Conservation (phyloP, 805 yeast species). For the Ogataea haglerorum region DNA sequence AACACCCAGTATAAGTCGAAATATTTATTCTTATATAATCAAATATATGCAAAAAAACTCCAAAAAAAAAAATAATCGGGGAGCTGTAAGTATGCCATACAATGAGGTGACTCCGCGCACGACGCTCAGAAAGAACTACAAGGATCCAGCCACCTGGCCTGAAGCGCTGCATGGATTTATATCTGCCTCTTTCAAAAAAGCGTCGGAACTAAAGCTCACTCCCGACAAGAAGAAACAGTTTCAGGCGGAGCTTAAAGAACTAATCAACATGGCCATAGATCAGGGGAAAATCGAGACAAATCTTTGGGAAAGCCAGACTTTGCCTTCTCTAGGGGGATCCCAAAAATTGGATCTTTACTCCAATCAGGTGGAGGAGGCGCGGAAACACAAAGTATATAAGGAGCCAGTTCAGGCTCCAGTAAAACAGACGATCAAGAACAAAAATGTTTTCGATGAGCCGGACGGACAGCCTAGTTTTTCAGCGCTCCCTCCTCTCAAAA, state of each 20-base stretch:
- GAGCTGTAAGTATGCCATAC: conserved; percentile 20
- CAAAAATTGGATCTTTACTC: conserved; percentile 20
- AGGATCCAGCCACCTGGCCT: conserved; percentile 49
- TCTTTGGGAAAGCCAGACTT: conserved; percentile 50
- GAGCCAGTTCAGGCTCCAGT: conserved; percentile 4
- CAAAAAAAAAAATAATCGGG: conserved; percentile 21
- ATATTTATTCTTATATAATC: conserved; percentile 2
- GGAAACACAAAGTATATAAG: conserved; percentile 4
- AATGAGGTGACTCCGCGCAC: conserved; percentile 24
- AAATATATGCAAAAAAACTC: neutral
- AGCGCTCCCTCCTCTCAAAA: conserved; percentile 15
- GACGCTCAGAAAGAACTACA: conserved; percentile 22
- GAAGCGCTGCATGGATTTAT: conserved; percentile 50
- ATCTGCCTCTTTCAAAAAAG: conserved; percentile 40
- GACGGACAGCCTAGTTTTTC: neutral
- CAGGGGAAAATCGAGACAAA: conserved; percentile 43
- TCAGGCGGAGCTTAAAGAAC: conserved; percentile 46
- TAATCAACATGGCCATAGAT: conserved; percentile 48
- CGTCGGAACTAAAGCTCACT: conserved; percentile 35
- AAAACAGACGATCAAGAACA: conserved; percentile 6
- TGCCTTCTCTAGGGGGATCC: conserved; percentile 40
- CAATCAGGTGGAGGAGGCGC: conserved; percentile 8
- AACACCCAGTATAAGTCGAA: neutral
- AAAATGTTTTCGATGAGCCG: conserved; percentile 15
- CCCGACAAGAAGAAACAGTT: conserved; percentile 35